Percentiles rank a stretch among this genome's conserved stretches.
These are phyloP conservation scores for Wickerhamomyces hampshirensis DNA, from an alignment of 805 yeast genomes.

Conservation along the genomic window DNA sequence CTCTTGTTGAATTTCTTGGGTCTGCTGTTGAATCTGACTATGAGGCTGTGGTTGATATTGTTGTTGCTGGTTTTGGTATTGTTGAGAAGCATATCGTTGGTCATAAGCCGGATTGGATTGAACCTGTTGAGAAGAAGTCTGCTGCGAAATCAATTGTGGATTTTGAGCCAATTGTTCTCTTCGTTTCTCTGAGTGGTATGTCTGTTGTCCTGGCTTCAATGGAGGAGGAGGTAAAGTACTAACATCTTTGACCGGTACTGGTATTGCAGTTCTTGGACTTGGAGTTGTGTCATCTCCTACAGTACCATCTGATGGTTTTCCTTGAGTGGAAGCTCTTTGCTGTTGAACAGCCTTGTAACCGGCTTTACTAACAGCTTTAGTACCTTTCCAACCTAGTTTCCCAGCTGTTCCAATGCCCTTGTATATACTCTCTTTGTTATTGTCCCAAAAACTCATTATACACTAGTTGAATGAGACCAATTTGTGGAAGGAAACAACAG, in stretches of 20 bases:
- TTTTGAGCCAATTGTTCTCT: neutral
- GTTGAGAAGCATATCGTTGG: slow-evolving; percentile 4
- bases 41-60: slow-evolving; percentile 5
- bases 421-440: slow-evolving; percentile 34
- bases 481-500: too few relatives aligned
- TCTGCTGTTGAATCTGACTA: slow-evolving; percentile 4
- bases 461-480: too few relatives aligned
- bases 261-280: too few relatives aligned
- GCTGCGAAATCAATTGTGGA: slow-evolving; percentile 1
- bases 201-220: slow-evolving; percentile 30
- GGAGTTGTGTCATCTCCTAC: too few relatives aligned
- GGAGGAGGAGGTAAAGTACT: slow-evolving; percentile 35
- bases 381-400: slow-evolving; percentile 32
- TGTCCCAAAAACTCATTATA: slow-evolving; percentile 34
- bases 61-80: slow-evolving; percentile 1
- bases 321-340: slow-evolving; percentile 9
- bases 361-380: slow-evolving; percentile 36
- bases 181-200: neutral
- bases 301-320: slow-evolving; percentile 1
- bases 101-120: slow-evolving; percentile 5
- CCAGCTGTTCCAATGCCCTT: slow-evolving; percentile 33
- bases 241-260: slow-evolving; percentile 12
- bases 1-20: neutral
- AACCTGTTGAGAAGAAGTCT: slow-evolving; percentile 9
- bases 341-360: slow-evolving; percentile 36